phyloP scores from a whole-genome alignment of 495 filamentous ascomycete species.

The Viridothelium virens region DNA sequence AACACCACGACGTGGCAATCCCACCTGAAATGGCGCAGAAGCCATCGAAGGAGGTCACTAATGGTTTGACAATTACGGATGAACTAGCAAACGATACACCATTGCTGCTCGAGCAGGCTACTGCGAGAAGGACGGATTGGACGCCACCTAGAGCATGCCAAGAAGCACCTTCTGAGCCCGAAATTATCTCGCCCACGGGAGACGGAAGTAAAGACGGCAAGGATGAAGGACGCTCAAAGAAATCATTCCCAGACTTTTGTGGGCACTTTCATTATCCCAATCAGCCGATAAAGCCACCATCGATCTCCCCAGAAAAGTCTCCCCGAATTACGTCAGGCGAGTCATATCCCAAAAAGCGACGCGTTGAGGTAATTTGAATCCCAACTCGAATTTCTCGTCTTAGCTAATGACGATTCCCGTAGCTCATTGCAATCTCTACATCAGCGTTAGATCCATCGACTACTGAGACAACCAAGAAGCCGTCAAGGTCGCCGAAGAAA shows the following conservation, averaged over 20 bases:
- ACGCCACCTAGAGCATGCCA: conserved; percentile 40
- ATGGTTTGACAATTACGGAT: background rate
- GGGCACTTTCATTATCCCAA: conserved; percentile 14
- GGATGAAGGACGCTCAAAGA: background rate
- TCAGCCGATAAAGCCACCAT: conserved; percentile 18
- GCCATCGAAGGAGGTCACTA: background rate
- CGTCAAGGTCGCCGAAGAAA: conserved; percentile 56
- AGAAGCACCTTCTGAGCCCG: background rate
- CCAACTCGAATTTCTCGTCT: background rate
- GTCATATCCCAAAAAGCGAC: conserved; percentile 1
- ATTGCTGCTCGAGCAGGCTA: conserved; percentile 39
- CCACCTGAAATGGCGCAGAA: background rate
- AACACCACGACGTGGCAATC: conserved; percentile 3
- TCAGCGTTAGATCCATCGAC: conserved; percentile 7
- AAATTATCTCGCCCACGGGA: background rate
- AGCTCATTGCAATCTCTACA: background rate
- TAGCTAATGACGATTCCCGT: background rate
- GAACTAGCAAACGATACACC: background rate
- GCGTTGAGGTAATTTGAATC: conserved; percentile 2
- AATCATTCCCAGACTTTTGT: conserved; percentile 13
- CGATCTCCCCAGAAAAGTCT: conserved; percentile 4
- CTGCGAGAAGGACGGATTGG: conserved; percentile 48
- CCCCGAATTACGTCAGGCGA: conserved; percentile 8
- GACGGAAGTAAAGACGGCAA: background rate
- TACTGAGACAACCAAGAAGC: conserved; percentile 24